phyloP scores from a whole-genome alignment of 2,329 filamentous ascomycete genomes.

The Xylariaceae sp. region DNA sequence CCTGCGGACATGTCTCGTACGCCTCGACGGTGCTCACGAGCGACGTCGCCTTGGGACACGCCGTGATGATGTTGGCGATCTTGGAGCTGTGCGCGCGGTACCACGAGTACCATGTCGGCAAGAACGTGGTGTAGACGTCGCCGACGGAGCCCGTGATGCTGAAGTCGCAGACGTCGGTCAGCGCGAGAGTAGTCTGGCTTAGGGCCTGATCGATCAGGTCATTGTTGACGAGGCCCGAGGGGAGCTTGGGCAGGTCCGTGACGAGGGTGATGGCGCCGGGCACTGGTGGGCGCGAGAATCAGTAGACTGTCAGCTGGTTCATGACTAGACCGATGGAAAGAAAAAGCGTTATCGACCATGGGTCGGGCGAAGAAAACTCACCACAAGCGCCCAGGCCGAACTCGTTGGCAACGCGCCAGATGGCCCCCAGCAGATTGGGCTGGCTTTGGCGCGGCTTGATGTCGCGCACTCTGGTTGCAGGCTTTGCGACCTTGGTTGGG shows the following conservation, averaged over 20 bases:
- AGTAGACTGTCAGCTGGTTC: too few species aligned
- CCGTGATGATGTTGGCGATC: conserved; percentile 13
- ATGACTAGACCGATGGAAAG: too few species aligned
- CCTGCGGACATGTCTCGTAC: conserved; percentile 10
- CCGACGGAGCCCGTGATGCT: conserved; percentile 18
- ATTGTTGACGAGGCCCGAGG: conserved; percentile 13
- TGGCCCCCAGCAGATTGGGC: conserved; percentile 8
- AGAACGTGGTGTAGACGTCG: conserved; percentile 15
- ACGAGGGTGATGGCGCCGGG: conserved; percentile 18
- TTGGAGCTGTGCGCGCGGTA: conserved; percentile 13
- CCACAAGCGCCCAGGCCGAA: conserved; percentile 15
- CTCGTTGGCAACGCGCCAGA: conserved; percentile 13
- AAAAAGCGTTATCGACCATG: too few species aligned
- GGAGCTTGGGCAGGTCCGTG: conserved; percentile 17
- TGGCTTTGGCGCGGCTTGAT: conserved; percentile 8
- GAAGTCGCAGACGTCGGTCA: conserved; percentile 21
- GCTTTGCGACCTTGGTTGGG: conserved; percentile 8
- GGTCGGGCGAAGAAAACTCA: too few species aligned
- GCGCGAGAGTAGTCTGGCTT: conserved; percentile 18
- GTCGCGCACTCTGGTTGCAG: conserved; percentile 6
- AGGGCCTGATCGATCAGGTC: conserved; percentile 19
- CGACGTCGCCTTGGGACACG: conserved; percentile 12
- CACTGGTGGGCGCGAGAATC: conserved; percentile 3
- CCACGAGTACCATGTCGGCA: conserved; percentile 23
- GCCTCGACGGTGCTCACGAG: conserved; percentile 17